Base-by-base conservation (phyloP, 345 rosid species). In the Raphanus raphanistrum region DNA sequence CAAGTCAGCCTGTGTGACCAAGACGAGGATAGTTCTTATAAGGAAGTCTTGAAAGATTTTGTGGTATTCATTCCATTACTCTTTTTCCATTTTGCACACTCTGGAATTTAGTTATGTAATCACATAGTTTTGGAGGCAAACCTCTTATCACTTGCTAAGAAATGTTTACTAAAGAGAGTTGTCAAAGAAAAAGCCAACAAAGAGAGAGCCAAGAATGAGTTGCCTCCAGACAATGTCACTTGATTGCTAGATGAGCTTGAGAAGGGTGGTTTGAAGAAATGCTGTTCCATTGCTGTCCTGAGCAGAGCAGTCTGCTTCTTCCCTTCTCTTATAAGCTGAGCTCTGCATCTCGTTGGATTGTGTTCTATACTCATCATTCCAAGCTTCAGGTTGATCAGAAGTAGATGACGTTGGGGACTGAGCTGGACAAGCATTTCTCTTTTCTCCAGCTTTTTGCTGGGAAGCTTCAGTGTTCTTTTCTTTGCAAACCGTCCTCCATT, bases 191-290 rank as follows among this genome's bases (percentile, higher is more conserved):
- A 69, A 66, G 81, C 81, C 77, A 78, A 81, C 65, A 74, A 80
- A 79, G 77, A 68, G 80, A 83, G 80, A 94, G 98, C 98, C 97
- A 94, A 94, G 97, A 92, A 94, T 94, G 98, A 92, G 63, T 94
- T 92, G 97, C 98, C 97, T 87, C 77, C 70, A 63, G 73, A 76
- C 79, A 63, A 36, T 36, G 75, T 86, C 91, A 87, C 79, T 72
- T 85, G 76, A 83, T 79, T 62, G 89, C 77, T 57, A 84, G 85
- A 70, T 88, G 86, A 82, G 87, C 86, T 68, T 83, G 90, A 45
- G 87, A 83, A 66, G 86, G 78, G 75, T 74, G 82, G 60, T 85
- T 88, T 1, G 90, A 79, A 36, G 89, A 85, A 58, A 87, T 82
- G 86, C 86, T 87, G 72, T 85, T 90, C 78, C 81, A 81, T 61